A percentile compares a stretch with the other conserved stretches of the same genome.
These are phyloP conservation scores for Prunus campanulata DNA, from an alignment of 306 rosid species.

Conservation along the genomic window DNA sequence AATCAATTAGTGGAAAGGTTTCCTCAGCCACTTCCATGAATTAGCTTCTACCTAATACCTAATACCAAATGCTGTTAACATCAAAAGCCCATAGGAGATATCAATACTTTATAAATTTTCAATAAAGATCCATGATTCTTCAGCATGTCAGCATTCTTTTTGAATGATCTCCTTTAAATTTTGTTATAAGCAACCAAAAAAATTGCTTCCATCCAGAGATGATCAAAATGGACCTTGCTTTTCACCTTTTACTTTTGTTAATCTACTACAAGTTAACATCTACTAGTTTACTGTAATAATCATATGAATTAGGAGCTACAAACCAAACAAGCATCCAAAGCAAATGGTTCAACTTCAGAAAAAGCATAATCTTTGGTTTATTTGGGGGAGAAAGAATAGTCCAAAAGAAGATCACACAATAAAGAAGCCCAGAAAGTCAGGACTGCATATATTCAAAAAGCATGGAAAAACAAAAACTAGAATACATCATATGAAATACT, in stretches of 20 bases:
- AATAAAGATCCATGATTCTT: background rate
- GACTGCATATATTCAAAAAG: slow-evolving; percentile 2
- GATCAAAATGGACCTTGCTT: background rate
- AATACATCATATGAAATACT: background rate
- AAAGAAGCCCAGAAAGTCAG: slow-evolving; percentile 8
- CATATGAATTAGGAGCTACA: background rate
- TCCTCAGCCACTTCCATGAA: background rate
- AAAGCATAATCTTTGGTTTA: background rate
- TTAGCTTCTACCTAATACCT: background rate
- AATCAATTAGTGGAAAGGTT: background rate
- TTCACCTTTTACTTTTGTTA: background rate
- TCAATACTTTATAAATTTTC: background rate
- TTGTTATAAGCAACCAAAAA: background rate
- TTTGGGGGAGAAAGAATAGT: background rate
- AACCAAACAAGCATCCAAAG: background rate
- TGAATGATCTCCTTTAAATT: background rate
- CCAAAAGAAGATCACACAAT: background rate
- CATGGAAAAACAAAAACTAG: slow-evolving; percentile 1
- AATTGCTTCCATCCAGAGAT: background rate
- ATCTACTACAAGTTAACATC: background rate
- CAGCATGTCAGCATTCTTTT: background rate
- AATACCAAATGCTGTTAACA: background rate
- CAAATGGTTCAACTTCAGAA: background rate
- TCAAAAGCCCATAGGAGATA: background rate
- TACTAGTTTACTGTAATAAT: background rate